Base-by-base conservation (phyloP, 345 rosid genomes). In the Turritis glabra region DNA sequence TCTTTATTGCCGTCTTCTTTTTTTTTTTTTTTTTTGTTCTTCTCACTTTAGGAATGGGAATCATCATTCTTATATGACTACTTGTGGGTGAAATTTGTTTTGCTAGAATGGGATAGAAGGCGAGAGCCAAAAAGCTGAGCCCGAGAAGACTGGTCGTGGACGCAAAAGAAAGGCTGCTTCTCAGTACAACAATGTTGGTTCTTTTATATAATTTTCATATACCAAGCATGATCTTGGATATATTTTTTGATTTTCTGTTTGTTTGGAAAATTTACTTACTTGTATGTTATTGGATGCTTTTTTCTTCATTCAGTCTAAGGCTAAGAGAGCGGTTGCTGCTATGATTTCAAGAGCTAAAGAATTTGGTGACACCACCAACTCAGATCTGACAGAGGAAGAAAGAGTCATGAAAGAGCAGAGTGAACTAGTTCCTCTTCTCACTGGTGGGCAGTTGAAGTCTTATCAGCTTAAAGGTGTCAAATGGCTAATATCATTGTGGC, bases 391-490 rank as follows among this genome's bases (percentile, higher is more conserved):
- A 9, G 92, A 84, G 76, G 99, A 92, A 70, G 96, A 92, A 80
- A 87, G 80, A 73, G 40, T 78, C 75, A 88, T 83, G 75, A 89
- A 84, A 76, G 93, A 86, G 84, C 99, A 95, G 85, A 77, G 66
- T 53, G 97, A 92, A 64, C 84, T 95, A 51, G 90, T 90, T 41
- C 97, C 99, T 26, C 76, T 92, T 72, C 80, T 95, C 73, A 92
- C 92, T 72, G 99, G 97, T 66, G 99, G 97, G 48, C 87, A 81
- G 59, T 81, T 95, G 80, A 95, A 95, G 79, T 74, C 92, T 3
- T 95, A 95, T 79, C 99, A 95, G 77, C 77, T 95, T 21, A 92
- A 90, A 86, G 99, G 99, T n/a, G 90, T 95, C 44, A 95, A 92
- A 71, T 95, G 99, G 99, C 80, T 95, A 67, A 88, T 95, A 64